Evolutionary conservation across 2,329 filamentous ascomycete genomes (phyloP).

Genomic region (Trichothecium roseum): DNA sequence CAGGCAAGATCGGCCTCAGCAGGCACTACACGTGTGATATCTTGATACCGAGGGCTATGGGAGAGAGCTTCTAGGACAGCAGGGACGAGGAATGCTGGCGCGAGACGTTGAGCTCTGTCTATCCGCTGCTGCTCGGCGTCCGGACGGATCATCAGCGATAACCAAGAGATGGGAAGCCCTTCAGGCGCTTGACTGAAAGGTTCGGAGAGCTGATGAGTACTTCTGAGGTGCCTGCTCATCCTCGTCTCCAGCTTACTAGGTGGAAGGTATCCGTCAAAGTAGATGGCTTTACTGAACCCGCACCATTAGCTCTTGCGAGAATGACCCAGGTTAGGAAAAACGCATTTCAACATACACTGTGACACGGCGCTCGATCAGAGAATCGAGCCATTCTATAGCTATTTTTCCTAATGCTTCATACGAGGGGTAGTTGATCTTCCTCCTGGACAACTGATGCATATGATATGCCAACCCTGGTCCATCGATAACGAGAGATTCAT

Average conservation of each 20-base stretch:
- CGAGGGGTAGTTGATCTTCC: conserved; percentile 43
- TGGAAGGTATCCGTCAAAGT: conserved; percentile 80
- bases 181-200: no score
- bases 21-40: conserved; percentile 50
- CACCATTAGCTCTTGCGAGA: no score
- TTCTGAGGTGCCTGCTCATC: conserved; percentile 17
- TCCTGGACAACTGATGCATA: conserved; percentile 47
- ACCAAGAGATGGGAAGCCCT: no score
- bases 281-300: conserved; percentile 50
- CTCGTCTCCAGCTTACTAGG: conserved; percentile 2
- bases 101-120: conserved; percentile 24
- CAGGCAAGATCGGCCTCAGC: conserved; percentile 83
- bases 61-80: conserved; percentile 62
- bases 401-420: conserved; percentile 53
- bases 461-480: conserved; percentile 72
- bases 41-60: conserved; percentile 27
- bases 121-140: conserved; percentile 5
- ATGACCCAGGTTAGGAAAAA: no score
- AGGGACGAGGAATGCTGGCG: conserved; percentile 66
- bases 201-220: conserved; percentile 40
- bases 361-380: conserved; percentile 43
- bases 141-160: no score
- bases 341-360: conserved; percentile 47
- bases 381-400: conserved; percentile 52
- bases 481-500: conserved; percentile 50